A percentile compares a stretch with the other conserved stretches of the same genome.
These are phyloP conservation scores for Neofusicoccum laricinum DNA, from an alignment of 2,329 filamentous ascomycete genomes.

Conservation along the genomic window DNA sequence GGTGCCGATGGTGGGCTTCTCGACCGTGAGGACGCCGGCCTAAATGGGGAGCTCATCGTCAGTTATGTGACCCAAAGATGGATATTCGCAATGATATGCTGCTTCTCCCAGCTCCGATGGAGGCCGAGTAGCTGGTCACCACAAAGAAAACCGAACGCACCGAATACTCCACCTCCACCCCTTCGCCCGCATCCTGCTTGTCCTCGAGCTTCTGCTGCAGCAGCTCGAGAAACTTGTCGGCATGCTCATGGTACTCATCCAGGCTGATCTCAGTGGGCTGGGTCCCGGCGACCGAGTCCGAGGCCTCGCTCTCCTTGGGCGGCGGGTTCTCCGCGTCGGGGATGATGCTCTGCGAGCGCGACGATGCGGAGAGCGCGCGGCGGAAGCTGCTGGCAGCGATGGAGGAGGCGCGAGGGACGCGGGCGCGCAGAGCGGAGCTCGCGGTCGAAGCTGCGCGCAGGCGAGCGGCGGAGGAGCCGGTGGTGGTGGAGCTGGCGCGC, in stretches of 20 bases:
- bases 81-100: neutral
- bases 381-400: neutral
- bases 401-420: neutral
- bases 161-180: conserved; percentile 84
- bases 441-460: neutral
- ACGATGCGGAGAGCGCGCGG: conserved; percentile 29
- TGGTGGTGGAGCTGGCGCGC: neutral
- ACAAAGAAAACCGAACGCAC: conserved; percentile 51
- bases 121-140: too few species aligned
- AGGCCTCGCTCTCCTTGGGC: conserved; percentile 33
- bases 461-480: conserved; percentile 9
- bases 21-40: conserved; percentile 82
- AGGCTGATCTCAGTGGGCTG: conserved; percentile 65
- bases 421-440: neutral
- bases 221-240: conserved; percentile 70
- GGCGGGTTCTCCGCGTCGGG: conserved; percentile 42
- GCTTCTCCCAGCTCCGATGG: too few species aligned
- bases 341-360: conserved; percentile 37
- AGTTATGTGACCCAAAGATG: neutral
- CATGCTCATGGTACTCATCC: conserved; percentile 70
- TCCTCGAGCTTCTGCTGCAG: conserved; percentile 66
- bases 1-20: conserved; percentile 66
- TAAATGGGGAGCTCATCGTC: conserved; percentile 36
- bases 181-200: conserved; percentile 67
- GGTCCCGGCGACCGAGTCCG: conserved; percentile 33